These are phyloP conservation scores for Coprinellus micaceus DNA, from an alignment of 768 basidiomycete genomes.

Conservation along the genomic window DNA sequence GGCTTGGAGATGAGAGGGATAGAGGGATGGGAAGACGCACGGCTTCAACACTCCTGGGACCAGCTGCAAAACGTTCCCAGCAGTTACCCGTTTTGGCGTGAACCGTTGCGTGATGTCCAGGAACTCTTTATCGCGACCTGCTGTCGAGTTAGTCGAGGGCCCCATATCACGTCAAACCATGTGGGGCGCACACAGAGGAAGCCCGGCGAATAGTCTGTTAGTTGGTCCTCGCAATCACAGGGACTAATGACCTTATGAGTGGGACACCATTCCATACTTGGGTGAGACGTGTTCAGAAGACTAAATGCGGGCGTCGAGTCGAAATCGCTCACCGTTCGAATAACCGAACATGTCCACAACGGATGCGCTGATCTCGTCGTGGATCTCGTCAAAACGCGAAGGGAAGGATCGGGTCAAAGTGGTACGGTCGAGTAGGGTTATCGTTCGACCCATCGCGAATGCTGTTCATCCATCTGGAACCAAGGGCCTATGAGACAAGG, in stretches of 20 bases:
- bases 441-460: neutral
- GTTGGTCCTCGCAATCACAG: constrained; percentile 1
- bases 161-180: too few relatives aligned
- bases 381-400: constrained; percentile 5
- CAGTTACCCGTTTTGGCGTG: neutral
- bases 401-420: constrained; percentile 10
- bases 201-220: constrained; percentile 8
- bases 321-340: constrained; percentile 24
- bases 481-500: constrained; percentile 16
- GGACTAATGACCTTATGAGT: neutral
- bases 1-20: neutral
- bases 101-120: neutral
- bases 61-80: neutral
- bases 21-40: neutral
- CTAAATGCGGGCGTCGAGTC: too few relatives aligned
- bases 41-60: neutral
- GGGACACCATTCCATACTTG: constrained; percentile 1
- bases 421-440: neutral
- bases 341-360: constrained; percentile 5
- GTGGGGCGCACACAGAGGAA: constrained; percentile 11
- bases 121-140: neutral
- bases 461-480: constrained; percentile 29
- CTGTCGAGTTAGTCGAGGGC: neutral
- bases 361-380: constrained; percentile 8
- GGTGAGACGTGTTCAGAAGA: too few relatives aligned